phyloP scores from a whole-genome alignment of 805 yeast genomes.

The Ogataea paradorogensis region DNA sequence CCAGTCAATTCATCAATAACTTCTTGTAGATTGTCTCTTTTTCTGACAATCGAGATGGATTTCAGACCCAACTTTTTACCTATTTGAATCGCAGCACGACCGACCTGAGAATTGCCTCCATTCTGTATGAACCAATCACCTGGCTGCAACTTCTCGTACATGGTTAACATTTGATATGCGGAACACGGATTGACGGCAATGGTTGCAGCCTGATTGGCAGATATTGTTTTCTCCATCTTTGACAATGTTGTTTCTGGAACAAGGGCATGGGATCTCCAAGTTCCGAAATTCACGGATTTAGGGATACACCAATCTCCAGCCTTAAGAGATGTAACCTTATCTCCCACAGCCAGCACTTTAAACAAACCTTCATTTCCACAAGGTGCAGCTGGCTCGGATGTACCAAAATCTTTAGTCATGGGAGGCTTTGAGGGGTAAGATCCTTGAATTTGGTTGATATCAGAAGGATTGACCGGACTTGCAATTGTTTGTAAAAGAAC shows the following conservation, averaged over 20 bases:
- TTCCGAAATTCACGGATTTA: conserved; percentile 72
- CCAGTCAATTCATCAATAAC: conserved; percentile 48
- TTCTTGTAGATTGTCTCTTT: conserved; percentile 73
- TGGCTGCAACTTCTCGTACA: conserved; percentile 55
- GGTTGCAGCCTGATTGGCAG: conserved; percentile 73
- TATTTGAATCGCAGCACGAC: conserved; percentile 85
- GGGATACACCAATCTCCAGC: conserved; percentile 92
- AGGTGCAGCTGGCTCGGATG: conserved; percentile 66
- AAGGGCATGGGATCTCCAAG: conserved; percentile 85
- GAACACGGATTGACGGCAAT: conserved; percentile 90
- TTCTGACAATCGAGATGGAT: conserved; percentile 84
- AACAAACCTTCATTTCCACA: conserved; percentile 95
- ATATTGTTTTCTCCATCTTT: conserved; percentile 54
- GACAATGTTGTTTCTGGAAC: conserved; percentile 51
- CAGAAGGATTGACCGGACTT: conserved; percentile 88
- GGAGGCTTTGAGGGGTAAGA: conserved; percentile 79
- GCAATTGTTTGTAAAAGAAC: conserved; percentile 70
- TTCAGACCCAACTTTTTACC: conserved; percentile 76
- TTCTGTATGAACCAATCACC: conserved; percentile 95
- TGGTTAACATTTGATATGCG: conserved; percentile 82
- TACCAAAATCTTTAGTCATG: conserved; percentile 50
- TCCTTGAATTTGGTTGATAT: conserved; percentile 81
- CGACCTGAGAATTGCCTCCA: conserved; percentile 96
- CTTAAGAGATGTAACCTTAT: conserved; percentile 42
- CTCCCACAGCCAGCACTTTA: conserved; percentile 74